A percentile compares a stretch with the other conserved stretches of the same genome.
phyloP scores from a whole-genome alignment of 2,329 filamentous ascomycete species.

The Aspergillus versicolor region DNA sequence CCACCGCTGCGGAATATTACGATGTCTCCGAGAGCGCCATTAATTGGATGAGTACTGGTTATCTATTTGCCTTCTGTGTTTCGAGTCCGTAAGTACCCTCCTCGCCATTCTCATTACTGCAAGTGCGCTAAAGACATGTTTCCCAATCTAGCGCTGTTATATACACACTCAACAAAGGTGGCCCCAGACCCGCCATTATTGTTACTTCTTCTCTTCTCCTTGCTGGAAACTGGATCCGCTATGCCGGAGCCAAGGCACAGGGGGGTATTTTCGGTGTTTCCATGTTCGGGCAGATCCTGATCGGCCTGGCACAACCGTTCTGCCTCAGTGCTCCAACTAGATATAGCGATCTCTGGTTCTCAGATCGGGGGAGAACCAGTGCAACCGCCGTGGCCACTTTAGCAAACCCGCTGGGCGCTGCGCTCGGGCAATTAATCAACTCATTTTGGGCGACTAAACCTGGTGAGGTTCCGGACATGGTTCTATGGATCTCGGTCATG shows the following conservation, averaged over 20 bases:
- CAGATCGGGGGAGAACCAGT: constrained; percentile 74
- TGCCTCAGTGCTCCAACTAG: constrained; percentile 84
- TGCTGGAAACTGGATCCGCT: constrained; percentile 87
- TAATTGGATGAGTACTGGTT: constrained; percentile 90
- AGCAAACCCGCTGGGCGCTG: constrained; percentile 87
- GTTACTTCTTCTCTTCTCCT: constrained; percentile 71
- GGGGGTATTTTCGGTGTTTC: constrained; percentile 70
- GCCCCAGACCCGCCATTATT: constrained; percentile 76
- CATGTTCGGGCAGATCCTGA: constrained; percentile 89
- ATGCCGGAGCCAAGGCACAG: constrained; percentile 62
- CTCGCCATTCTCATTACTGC: background rate
- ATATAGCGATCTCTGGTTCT: constrained; percentile 96
- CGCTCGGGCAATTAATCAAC: constrained; percentile 81
- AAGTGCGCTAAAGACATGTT: background rate
- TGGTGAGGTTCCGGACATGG: constrained; percentile 71
- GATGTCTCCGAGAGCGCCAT: constrained; percentile 70
- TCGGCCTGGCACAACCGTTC: constrained; percentile 87
- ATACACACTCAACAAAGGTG: constrained; percentile 71
- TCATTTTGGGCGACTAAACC: constrained; percentile 69
- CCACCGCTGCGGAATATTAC: constrained; percentile 73
- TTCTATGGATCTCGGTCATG: constrained; percentile 81
- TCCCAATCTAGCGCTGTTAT: constrained; percentile 56
- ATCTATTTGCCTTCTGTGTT: constrained; percentile 79
- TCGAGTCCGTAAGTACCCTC: constrained; percentile 59
- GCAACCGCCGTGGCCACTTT: constrained; percentile 83